Evolutionary conservation across 2,329 filamentous ascomycete genomes (phyloP), one percentile per base, ranked within the genome.

Genomic region (Cytospora paraplurivora): DNA sequence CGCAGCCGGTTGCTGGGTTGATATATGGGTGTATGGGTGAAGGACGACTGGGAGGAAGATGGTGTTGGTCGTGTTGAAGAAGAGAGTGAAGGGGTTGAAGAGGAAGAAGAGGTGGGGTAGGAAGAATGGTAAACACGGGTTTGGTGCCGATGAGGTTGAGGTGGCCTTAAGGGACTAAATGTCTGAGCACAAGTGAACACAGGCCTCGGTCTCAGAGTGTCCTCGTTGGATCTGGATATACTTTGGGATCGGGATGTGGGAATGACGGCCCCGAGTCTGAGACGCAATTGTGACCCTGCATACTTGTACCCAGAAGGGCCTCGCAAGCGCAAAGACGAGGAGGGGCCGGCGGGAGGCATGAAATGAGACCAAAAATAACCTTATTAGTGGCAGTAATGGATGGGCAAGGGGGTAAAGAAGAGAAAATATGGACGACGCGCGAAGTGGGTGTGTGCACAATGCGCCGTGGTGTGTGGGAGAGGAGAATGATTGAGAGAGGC

Each of bases 141-240:
- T 38, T 64, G 64, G 35, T 54, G 54, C 50, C 44, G 67, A 64
- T 70, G 72, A 68, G 70, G 72, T 67, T 71, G 72, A 75, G 68
- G 72, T 76, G 74, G 71, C 73, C 72, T 73, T 61, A 71, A 62
- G 67, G 66, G 68, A 52, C n/a, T 33, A 19, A 33, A 58, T 15
- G 60, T 56, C 34, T 17, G 55, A 38, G 56, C 33, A 35, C 44
- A 50, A 32, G 38, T 52, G 37, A 52, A 56, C 32, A 56, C 63
- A 59, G 33, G 41, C 32, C 33, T 54, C 32, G 49, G 59, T 35
- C 52, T 34, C 59, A 55, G 32, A 56, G 53, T 33, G 44, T 51
- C 34, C 33, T 33, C 19, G 33, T 47, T 50, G 44, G 32, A 33
- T 37, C 38, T 47, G 47, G 41, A 44, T 41, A 11, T 38, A 21